phyloP scores from a whole-genome alignment of 345 rosid species.

The Dimocarpus longan region DNA sequence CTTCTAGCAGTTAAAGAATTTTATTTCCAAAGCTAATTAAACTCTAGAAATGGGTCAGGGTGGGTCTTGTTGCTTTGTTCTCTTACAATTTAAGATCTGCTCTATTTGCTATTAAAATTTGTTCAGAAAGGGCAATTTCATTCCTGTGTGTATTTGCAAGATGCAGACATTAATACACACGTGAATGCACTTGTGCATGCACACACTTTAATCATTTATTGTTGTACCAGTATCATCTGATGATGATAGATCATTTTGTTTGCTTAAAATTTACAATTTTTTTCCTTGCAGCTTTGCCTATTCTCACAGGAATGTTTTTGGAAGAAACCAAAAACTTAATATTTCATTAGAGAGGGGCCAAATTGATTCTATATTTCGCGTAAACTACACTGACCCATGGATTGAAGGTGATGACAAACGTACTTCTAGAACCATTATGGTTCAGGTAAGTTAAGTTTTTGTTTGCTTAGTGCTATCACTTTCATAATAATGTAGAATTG shows the following conservation, averaged over 20 bases:
- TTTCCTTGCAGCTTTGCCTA: slow-evolving; percentile 86
- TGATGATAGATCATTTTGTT: background rate
- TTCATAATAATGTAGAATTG: slow-evolving; percentile 10
- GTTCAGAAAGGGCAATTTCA: background rate
- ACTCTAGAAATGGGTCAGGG: background rate
- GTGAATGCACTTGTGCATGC: background rate
- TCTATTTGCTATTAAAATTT: slow-evolving; percentile 1
- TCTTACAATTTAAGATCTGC: background rate
- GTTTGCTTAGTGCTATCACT: slow-evolving; percentile 6
- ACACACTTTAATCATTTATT: background rate
- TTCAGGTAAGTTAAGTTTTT: slow-evolving; percentile 58
- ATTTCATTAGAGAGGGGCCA: slow-evolving; percentile 92
- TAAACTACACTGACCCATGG: slow-evolving; percentile 98
- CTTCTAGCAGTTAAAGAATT: background rate
- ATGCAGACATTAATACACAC: background rate
- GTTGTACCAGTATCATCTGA: background rate
- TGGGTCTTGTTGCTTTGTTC: background rate
- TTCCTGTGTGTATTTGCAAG: background rate
- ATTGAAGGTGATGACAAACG: slow-evolving; percentile 96
- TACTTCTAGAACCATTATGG: slow-evolving; percentile 85
- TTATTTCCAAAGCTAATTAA: background rate
- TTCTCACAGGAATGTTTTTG: slow-evolving; percentile 91
- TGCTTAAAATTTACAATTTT: slow-evolving; percentile 6
- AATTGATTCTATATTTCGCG: slow-evolving; percentile 86
- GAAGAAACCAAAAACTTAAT: slow-evolving; percentile 91